phyloP scores from a whole-genome alignment of 306 rosid species.

The Prinsepia uniflora region DNA sequence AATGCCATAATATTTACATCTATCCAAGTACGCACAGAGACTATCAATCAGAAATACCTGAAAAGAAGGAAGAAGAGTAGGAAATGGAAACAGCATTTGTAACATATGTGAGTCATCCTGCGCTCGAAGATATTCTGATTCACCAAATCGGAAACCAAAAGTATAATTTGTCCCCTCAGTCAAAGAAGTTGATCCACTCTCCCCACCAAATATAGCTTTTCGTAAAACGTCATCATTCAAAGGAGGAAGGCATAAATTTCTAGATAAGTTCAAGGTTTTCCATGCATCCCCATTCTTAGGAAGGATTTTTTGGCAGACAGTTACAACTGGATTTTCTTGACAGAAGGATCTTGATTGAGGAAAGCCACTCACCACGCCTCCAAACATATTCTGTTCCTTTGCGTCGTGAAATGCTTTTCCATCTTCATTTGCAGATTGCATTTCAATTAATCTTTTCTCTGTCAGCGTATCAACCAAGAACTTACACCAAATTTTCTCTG shows the following conservation, averaged over 20 bases:
- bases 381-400: conserved; percentile 33
- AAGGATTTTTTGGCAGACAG: conserved; percentile 55
- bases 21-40: conserved; percentile 11
- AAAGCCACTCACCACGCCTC: conserved; percentile 29
- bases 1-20: conserved; percentile 26
- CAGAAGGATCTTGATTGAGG: conserved; percentile 46
- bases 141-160: conserved; percentile 80
- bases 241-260: conserved; percentile 65
- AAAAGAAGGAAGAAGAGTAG: conserved; percentile 76
- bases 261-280: conserved; percentile 65
- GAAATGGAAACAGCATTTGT: conserved; percentile 79
- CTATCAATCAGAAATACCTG: conserved; percentile 49
- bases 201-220: conserved; percentile 59
- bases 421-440: conserved; percentile 34
- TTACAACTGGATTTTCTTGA: conserved; percentile 69
- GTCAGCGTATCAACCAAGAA: conserved; percentile 58
- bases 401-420: conserved; percentile 21
- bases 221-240: conserved; percentile 70
- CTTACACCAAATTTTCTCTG: conserved; percentile 64
- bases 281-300: conserved; percentile 47
- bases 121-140: conserved; percentile 55
- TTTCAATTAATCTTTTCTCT: conserved; percentile 43
- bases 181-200: conserved; percentile 35
- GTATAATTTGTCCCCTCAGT: conserved; percentile 69
- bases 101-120: conserved; percentile 58